phyloP scores from a whole-genome alignment of 495 filamentous ascomycete genomes.

The Glarea lozoyensis region DNA sequence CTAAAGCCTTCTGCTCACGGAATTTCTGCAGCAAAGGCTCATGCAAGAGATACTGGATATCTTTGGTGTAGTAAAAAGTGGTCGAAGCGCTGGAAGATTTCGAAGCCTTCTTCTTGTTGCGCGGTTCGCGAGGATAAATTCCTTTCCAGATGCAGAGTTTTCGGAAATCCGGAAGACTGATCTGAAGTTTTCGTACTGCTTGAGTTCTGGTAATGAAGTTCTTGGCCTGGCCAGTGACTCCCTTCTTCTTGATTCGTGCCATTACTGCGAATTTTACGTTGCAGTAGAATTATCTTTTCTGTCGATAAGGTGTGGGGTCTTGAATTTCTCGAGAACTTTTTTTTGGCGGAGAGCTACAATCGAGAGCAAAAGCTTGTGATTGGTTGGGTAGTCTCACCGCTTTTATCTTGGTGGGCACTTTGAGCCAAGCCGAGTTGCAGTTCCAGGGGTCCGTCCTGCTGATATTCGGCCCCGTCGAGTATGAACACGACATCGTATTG shows the following conservation, averaged over 20 bases:
- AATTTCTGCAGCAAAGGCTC: conserved; percentile 94
- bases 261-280: conserved; percentile 34
- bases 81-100: conserved; percentile 83
- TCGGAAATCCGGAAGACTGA: conserved; percentile 93
- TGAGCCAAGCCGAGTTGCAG: background rate
- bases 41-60: conserved; percentile 95
- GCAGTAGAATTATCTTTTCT: background rate
- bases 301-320: conserved; percentile 2
- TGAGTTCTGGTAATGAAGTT: conserved; percentile 97
- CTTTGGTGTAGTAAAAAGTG: conserved; percentile 98
- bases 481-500: background rate
- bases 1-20: conserved; percentile 88
- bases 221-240: conserved; percentile 86
- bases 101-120: conserved; percentile 92
- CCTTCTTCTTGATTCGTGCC: conserved; percentile 91
- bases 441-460: background rate
- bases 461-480: too few relatives aligned
- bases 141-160: conserved; percentile 99
- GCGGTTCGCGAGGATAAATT: conserved; percentile 93
- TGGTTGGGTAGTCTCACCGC: too few relatives aligned
- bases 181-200: conserved; percentile 93
- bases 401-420: background rate
- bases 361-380: background rate
- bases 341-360: background rate
- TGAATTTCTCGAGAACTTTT: background rate